Base-by-base conservation (phyloP, 257 asterid genomes). In the Solanum pennellii region DNA sequence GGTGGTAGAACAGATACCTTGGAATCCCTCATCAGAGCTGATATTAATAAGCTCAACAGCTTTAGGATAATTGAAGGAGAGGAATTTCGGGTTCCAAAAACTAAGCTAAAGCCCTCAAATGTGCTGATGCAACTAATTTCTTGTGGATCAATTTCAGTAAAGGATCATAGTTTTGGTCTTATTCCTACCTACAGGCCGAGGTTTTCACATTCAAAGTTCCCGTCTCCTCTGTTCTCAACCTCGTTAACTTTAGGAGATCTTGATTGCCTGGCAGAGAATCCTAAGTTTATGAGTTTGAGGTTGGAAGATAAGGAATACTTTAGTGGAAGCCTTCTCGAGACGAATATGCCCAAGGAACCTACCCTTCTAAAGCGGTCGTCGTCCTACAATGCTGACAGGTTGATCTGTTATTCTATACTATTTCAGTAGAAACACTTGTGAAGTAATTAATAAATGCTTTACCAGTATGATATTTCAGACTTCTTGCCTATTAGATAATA, bases 281-380 rank as follows among this genome's bases (percentile, higher is more conserved):
- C 99, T 52, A 97, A 93, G 87, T 86, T 86, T 69, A 89, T 82
- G 91, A 91, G 98, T 79, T 76, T 93, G 92, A 91, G 88, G 35
- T 86, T 89, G 90, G 99, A 97, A 92, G 97, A 96, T 85, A 96
- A 95, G 89, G 99, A 96, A 88, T 96, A 95, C 91, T 96, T 96
- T 60, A 95, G 99, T 62, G 98, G 99, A 89, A 96, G 98, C 90
- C 90, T 97, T 90, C 89, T 96, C 82, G 99, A 97, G 89, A 93
- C 93, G 83, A 95, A 88, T 89, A 90, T 92, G 86, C 68, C 88
- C 87, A 96, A 93, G 92, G 98, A 94, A 49, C 89, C 91, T 12
- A 89, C 96, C 52, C 86, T 87, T 69, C 90, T 97, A 44, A 96
- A 95, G 91, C 93, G 98, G 85, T 95, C 98, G 47, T 93, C 98